These are phyloP conservation scores for Melocanna baccifera DNA, from an alignment of 176 grass and related monocot species.

Conservation along the genomic window DNA sequence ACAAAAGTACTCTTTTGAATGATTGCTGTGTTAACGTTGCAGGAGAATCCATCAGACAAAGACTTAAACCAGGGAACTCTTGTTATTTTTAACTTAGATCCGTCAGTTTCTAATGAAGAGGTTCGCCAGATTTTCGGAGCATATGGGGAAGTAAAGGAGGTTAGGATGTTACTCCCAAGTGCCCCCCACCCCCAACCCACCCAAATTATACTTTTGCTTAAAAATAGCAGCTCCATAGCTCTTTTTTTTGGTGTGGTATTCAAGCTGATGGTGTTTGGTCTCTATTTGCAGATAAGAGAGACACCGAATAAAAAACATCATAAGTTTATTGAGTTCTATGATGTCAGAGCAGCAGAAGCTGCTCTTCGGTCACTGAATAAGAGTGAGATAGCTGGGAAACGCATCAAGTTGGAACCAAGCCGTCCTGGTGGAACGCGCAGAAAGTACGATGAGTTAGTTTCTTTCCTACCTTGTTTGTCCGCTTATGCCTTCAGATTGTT, in stretches of 20 bases:
- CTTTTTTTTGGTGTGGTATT: neutral
- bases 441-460: slow-evolving; percentile 56
- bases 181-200: neutral
- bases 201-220: neutral
- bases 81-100: slow-evolving; percentile 89
- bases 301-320: slow-evolving; percentile 96
- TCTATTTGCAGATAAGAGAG: slow-evolving; percentile 72
- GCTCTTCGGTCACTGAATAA: slow-evolving; percentile 88
- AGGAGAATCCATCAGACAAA: slow-evolving; percentile 97
- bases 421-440: slow-evolving; percentile 83
- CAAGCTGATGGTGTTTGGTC: slow-evolving; percentile 14
- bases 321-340: slow-evolving; percentile 97
- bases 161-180: slow-evolving; percentile 26
- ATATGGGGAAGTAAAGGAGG: slow-evolving; percentile 97
- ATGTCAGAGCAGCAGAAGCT: slow-evolving; percentile 90
- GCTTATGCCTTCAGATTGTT: neutral
- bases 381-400: slow-evolving; percentile 90
- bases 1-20: neutral
- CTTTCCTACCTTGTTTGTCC: slow-evolving; percentile 13
- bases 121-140: slow-evolving; percentile 72
- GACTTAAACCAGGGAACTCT: slow-evolving; percentile 98
- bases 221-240: neutral
- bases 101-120: slow-evolving; percentile 87
- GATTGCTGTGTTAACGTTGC: slow-evolving; percentile 35
- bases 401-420: slow-evolving; percentile 89